These are phyloP conservation scores for Lagenaria siceraria DNA, from an alignment of 306 rosid species.

Conservation along the genomic window DNA sequence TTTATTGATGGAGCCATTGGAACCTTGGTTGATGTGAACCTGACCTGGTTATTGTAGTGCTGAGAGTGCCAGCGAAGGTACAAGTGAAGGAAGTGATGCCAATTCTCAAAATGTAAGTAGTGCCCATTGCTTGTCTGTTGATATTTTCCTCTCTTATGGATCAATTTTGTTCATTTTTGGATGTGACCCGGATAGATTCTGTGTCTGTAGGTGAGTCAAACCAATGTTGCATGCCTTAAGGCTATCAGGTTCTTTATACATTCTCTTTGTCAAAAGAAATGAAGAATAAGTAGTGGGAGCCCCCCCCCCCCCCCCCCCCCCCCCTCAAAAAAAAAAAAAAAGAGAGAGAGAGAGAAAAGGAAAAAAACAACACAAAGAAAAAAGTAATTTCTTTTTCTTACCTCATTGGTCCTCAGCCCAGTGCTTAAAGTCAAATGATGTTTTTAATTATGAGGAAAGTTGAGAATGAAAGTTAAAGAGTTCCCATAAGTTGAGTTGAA, in stretches of 20 bases:
- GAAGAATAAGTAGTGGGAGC: not conserved
- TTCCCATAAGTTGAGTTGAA: not conserved
- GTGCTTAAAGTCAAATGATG: not conserved
- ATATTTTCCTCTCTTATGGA: not conserved
- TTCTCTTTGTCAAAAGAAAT: not conserved
- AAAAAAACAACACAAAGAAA: too few relatives aligned
- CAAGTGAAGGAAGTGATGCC: slow-evolving; percentile 95
- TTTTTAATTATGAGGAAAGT: not conserved
- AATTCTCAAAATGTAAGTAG: slow-evolving; percentile 89
- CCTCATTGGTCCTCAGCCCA: not conserved
- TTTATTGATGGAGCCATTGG: not conserved
- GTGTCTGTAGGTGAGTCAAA: not conserved
- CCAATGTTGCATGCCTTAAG: not conserved
- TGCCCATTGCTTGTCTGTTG: not conserved
- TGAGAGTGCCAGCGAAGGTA: slow-evolving; percentile 90
- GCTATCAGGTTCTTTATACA: not conserved
- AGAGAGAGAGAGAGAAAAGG: too few relatives aligned
- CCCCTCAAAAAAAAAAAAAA: too few relatives aligned
- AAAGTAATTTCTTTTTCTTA: not conserved
- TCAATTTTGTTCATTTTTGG: not conserved
- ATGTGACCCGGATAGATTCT: not conserved
- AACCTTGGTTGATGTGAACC: slow-evolving; percentile 22
- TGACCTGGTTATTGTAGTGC: slow-evolving; percentile 53
- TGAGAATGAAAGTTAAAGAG: not conserved
- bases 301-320: too few relatives aligned